Evolutionary conservation across 2,329 filamentous ascomycete species (phyloP), one percentile per base, ranked within the genome.

Genomic region (Trichoderma arundinaceum): DNA sequence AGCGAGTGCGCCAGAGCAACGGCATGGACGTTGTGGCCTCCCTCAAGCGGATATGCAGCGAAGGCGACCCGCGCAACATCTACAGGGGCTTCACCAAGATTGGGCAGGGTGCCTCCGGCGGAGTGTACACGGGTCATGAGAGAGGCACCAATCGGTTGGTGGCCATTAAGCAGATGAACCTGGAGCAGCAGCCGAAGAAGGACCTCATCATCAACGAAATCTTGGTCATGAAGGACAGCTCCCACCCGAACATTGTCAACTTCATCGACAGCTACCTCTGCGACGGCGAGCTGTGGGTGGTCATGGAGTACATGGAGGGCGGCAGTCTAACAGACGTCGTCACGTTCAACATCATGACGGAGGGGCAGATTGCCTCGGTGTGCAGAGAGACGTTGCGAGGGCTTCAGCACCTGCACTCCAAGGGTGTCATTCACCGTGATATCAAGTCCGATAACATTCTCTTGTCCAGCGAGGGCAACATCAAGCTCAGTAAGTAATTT

Each of bases 261-360:
- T 99, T 98, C 78, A 94, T 98, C 81, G 95, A 98, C 81, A 97
- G 94, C 77, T 98, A 94, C 77, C 83, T 99, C 10, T 90, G 94
- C 66, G 86, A 88, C 12, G 92, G 94, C 49, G 95, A 98, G 77
- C 82, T 99, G 35, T 99, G 95, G 95, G 95, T 99, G 1, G 92
- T 98, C 39, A 99, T 99, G 95, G 95, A 99, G 80, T 99, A 94
- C 74, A 99, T 99, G 95, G 94, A 99, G 78, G 95, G 95, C 67
- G 95, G 95, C 69, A 97, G 93, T 78, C 82, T 99, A 76, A 99
- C 95, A 10, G 95, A 99, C 78, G 95, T 99, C 62, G 95, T 99
- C 65, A 99, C 95, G 3, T 98, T 96, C 80, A 98, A 98, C 80
- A 96, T 98, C 74, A 98, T 99, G 95, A 94, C 91, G 7, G 95